Percentiles rank a stretch among this genome's conserved stretches.
Evolutionary conservation across 192 early-diverging fungal genomes (phyloP).

Genomic region (Backusella westeae): DNA sequence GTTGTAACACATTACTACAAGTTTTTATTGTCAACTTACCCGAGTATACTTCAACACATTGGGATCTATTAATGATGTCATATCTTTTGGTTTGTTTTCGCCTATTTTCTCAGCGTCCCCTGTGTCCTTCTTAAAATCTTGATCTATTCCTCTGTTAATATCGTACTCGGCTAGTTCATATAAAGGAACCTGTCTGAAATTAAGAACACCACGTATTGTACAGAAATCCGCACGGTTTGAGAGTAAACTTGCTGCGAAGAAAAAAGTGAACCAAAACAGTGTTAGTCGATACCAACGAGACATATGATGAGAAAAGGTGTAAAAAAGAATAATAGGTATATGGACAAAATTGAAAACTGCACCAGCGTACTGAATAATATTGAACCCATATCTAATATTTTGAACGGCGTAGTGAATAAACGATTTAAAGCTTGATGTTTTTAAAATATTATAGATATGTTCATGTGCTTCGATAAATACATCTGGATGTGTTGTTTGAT

Average conservation of each 20-base stretch:
- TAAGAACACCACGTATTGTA: conserved; percentile 3
- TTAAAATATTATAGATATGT: conserved; percentile 11
- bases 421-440: conserved; percentile 14
- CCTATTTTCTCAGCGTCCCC: background rate
- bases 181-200: conserved; percentile 13
- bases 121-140: background rate
- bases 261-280: conserved; percentile 16
- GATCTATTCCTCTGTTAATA: background rate
- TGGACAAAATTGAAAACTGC: conserved; percentile 17
- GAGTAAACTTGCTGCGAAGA: conserved; percentile 8
- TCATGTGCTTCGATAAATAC: conserved; percentile 15
- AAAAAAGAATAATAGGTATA: conserved; percentile 9
- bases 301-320: conserved; percentile 16
- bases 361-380: conserved; percentile 18
- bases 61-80: conserved; percentile 23
- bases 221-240: conserved; percentile 23
- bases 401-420: conserved; percentile 26
- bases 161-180: conserved; percentile 23
- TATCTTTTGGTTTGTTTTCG: background rate
- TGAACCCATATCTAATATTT: conserved; percentile 25
- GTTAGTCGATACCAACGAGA: conserved; percentile 16
- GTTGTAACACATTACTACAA: too few relatives aligned
- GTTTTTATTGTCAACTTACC: background rate
- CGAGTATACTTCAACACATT: conserved; percentile 5
- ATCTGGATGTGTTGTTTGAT: conserved; percentile 20